Evolutionary conservation across 495 filamentous ascomycete genomes (phyloP).

Genomic region (Penicillium paxilli): DNA sequence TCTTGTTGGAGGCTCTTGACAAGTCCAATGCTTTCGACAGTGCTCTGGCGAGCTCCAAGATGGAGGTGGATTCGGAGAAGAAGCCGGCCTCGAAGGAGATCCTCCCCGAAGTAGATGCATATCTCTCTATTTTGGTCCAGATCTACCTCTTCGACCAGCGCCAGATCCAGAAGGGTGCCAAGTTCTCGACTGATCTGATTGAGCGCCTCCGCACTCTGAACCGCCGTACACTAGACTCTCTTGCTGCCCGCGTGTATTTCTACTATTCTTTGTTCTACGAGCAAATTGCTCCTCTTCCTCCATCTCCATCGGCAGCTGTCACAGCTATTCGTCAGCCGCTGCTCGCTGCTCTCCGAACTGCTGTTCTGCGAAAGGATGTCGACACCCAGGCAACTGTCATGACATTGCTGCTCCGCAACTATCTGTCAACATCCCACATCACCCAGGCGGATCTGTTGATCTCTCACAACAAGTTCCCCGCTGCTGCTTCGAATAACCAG

Average conservation of each 20-base stretch:
- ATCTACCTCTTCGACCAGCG: slow-evolving; percentile 87
- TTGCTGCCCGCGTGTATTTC: slow-evolving; percentile 95
- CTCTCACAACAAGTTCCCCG: slow-evolving; percentile 90
- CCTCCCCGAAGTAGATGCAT: slow-evolving; percentile 88
- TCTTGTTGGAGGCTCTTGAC: slow-evolving; percentile 67
- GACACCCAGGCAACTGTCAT: slow-evolving; percentile 96
- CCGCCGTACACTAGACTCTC: slow-evolving; percentile 88
- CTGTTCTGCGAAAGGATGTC: slow-evolving; percentile 91
- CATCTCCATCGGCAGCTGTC: slow-evolving; percentile 79
- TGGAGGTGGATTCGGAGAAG: slow-evolving; percentile 75
- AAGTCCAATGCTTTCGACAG: slow-evolving; percentile 62
- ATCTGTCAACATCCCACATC: slow-evolving; percentile 94
- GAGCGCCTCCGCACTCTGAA: slow-evolving; percentile 86
- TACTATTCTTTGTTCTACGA: slow-evolving; percentile 96
- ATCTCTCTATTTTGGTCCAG: slow-evolving; percentile 85
- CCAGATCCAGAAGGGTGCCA: slow-evolving; percentile 71
- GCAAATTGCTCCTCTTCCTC: slow-evolving; percentile 79
- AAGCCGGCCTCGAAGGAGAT: slow-evolving; percentile 59
- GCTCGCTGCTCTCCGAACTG: slow-evolving; percentile 84
- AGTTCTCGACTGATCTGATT: slow-evolving; percentile 79
- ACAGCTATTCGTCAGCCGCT: slow-evolving; percentile 83
- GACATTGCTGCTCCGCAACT: slow-evolving; percentile 91
- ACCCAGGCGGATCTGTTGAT: slow-evolving; percentile 94
- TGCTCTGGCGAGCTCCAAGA: slow-evolving; percentile 58
- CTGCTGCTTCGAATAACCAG: slow-evolving; percentile 93